Conservation (phyloP, 768 basidiomycete genomes). For the Lepiota venenata region DNA sequence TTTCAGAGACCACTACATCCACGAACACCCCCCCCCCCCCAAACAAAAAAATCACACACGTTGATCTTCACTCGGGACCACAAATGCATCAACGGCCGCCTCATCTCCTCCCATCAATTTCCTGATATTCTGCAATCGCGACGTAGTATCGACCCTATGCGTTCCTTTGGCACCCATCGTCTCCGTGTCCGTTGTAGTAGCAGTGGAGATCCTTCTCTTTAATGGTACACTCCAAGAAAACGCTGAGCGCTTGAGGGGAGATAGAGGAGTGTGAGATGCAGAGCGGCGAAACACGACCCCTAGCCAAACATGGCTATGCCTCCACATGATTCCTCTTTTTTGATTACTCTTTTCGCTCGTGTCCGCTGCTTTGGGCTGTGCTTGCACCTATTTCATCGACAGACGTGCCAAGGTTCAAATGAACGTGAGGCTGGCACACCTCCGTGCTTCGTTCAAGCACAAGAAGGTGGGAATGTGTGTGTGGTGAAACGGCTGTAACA, state of each 20-base stretch:
- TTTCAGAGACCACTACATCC: too few relatives aligned
- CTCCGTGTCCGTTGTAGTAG: not conserved
- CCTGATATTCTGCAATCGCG: slow-evolving; percentile 60
- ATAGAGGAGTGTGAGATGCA: not conserved
- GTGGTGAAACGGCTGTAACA: too few relatives aligned
- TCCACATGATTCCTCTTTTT: slow-evolving; percentile 3
- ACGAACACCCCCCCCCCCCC: not conserved
- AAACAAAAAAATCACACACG: slow-evolving; percentile 47
- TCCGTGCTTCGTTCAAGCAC: too few relatives aligned
- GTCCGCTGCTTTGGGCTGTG: too few relatives aligned
- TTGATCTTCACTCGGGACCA: slow-evolving; percentile 91
- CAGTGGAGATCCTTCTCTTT: not conserved
- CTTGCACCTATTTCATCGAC: too few relatives aligned
- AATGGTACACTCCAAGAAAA: not conserved
- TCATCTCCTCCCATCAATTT: slow-evolving; percentile 60
- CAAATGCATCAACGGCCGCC: slow-evolving; percentile 58
- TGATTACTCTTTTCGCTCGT: too few relatives aligned
- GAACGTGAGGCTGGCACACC: too few relatives aligned
- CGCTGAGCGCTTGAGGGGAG: not conserved
- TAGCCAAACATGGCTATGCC: slow-evolving; percentile 9
- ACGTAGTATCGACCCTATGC: slow-evolving; percentile 57
- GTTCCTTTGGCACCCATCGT: slow-evolving; percentile 34
- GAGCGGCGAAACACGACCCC: not conserved
- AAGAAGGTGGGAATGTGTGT: too few relatives aligned
- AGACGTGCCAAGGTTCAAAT: too few relatives aligned